Evolutionary conservation across 2,329 filamentous ascomycete species (phyloP), one percentile per base, ranked within the genome.

Genomic region (Stagonosporopsis cucurbitacearum): DNA sequence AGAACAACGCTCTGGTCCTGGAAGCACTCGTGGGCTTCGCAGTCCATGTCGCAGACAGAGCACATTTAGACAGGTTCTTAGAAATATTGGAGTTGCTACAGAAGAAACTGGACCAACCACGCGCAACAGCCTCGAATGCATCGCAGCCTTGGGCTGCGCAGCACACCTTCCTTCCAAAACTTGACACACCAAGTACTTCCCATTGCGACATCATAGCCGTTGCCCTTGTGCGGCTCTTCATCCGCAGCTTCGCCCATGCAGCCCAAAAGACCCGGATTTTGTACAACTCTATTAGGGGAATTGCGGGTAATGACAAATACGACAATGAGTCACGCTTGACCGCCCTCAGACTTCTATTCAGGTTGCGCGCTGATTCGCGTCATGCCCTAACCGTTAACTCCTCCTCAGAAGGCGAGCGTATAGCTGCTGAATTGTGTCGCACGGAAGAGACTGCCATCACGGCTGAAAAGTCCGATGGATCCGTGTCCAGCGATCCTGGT

Each of bases 351-450:
- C 60, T 76, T 39, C 79, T 97, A 2, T 94, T 96, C 71, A 86
- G 93, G 39, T 79, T 97, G 26, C 86, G 93, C 55, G 91, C 92
- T 20, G 92, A 96, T 74, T 91, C 89, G 71, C 86, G 89, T 9
- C 86, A 93, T 62, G 84, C 88, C 40, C 83, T 97, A 4, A 91
- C 89, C 54, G 79, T 96, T 49, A 86, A 86, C 7, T 77, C 84
- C 30, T 84, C 86, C 26, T 86, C 88, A 1, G 91, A 96, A 70
- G 89, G 87, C 25, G 86, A 88, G 61, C 86, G 86, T 49, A 79
- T 96, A 22, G 91, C 92, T 25, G 83, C 86, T 15, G 83, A 88
- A 6, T 78, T 96, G 9, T 88, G 86, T 63, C 87, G 92, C 33
- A 86, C 83, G 6, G 69, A 80, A 23, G 83, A 84, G 43, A 81